These are phyloP conservation scores for Aureobasidium sp. DNA, from an alignment of 2,329 filamentous ascomycete species.

Conservation along the genomic window DNA sequence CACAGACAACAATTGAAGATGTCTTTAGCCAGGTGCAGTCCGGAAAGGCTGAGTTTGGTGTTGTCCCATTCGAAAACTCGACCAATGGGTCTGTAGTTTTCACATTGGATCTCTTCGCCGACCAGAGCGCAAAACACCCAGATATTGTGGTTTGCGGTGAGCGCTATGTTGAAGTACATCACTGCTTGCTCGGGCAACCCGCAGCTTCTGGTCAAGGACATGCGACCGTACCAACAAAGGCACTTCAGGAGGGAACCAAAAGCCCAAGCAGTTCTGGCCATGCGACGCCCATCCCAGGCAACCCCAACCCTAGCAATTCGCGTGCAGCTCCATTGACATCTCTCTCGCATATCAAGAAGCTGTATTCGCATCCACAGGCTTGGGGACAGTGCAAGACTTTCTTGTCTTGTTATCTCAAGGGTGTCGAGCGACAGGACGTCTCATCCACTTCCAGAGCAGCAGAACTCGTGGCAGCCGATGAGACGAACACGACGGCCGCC, in stretches of 20 bases:
- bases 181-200: conserved; percentile 65
- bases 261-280: conserved; percentile 36
- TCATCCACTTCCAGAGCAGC: conserved; percentile 81
- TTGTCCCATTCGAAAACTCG: conserved; percentile 93
- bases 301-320: conserved; percentile 8
- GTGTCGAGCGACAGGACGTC: conserved; percentile 73
- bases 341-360: conserved; percentile 58
- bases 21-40: conserved; percentile 74
- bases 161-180: conserved; percentile 78
- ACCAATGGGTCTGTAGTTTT: conserved; percentile 89
- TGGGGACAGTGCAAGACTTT: conserved; percentile 85
- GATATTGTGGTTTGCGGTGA: conserved; percentile 75
- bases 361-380: conserved; percentile 93
- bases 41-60: conserved; percentile 59
- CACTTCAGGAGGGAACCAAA: conserved; percentile 17
- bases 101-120: conserved; percentile 82
- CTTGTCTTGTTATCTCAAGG: conserved; percentile 61
- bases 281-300: conserved; percentile 43
- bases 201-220: conserved; percentile 4
- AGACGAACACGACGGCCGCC: conserved; percentile 58
- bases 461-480: conserved; percentile 58
- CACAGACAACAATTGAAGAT: conserved; percentile 50
- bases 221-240: neutral
- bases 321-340: conserved; percentile 42
- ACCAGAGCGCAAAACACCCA: conserved; percentile 56